Percentiles rank a stretch among this genome's conserved stretches.
Conservation (phyloP, 352 stramenopile genomes). For the Phytophthora crassamura region DNA sequence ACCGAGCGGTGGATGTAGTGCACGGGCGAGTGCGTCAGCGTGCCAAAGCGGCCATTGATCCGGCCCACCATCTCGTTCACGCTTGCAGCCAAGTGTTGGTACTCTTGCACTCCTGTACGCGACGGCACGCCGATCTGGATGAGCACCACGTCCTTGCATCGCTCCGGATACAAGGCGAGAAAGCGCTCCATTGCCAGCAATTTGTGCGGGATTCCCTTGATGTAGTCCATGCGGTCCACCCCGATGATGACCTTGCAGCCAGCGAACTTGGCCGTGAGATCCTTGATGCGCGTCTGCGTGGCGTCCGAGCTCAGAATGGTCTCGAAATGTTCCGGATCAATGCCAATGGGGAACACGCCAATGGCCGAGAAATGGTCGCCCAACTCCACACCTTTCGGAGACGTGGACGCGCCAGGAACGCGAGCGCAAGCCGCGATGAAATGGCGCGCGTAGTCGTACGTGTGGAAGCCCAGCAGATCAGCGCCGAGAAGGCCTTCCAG, state of each 20-base stretch:
- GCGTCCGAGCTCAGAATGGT: slow-evolving; percentile 52
- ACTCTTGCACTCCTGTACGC: slow-evolving; percentile 83
- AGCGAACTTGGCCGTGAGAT: slow-evolving; percentile 68
- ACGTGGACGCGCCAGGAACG: slow-evolving; percentile 75
- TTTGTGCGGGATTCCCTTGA: slow-evolving; percentile 90
- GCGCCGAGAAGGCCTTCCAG: slow-evolving; percentile 81
- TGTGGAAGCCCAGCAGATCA: slow-evolving; percentile 88
- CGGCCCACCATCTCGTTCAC: slow-evolving; percentile 90
- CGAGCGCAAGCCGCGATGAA: slow-evolving; percentile 82
- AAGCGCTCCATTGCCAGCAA: slow-evolving; percentile 89
- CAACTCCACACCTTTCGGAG: slow-evolving; percentile 83
- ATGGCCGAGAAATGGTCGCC: slow-evolving; percentile 83
- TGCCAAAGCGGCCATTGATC: slow-evolving; percentile 90
- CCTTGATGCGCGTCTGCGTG: slow-evolving; percentile 65
- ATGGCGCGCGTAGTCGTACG: slow-evolving; percentile 88
- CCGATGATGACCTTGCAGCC: slow-evolving; percentile 85
- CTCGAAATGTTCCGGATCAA: slow-evolving; percentile 88
- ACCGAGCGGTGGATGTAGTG: slow-evolving; percentile 90
- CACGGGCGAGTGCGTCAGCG: slow-evolving; percentile 85
- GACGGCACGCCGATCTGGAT: slow-evolving; percentile 95
- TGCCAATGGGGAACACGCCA: slow-evolving; percentile 87
- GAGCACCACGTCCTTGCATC: slow-evolving; percentile 91
- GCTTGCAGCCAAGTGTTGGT: slow-evolving; percentile 79
- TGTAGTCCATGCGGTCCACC: slow-evolving; percentile 89
- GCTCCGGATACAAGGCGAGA: slow-evolving; percentile 83